These are phyloP conservation scores for Leccinum boreale DNA, from an alignment of 768 basidiomycete genomes.

Conservation along the genomic window DNA sequence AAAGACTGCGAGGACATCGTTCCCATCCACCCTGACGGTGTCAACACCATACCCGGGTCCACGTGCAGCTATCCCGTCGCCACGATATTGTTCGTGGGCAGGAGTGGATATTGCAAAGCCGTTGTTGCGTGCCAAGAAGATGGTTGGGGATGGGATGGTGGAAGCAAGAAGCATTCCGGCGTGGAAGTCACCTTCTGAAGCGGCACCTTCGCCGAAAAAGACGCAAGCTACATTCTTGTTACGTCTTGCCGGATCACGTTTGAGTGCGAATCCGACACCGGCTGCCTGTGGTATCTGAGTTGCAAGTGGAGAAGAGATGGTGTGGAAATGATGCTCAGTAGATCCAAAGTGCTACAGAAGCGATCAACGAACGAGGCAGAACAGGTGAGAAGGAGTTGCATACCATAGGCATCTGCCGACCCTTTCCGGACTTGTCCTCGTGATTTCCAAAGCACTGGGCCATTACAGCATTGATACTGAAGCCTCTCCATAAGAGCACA, in stretches of 20 bases:
- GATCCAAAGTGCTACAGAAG: constrained; percentile 77
- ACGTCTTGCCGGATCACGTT: constrained; percentile 66
- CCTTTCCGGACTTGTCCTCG: constrained; percentile 77
- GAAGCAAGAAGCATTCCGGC: constrained; percentile 83
- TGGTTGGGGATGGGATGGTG: constrained; percentile 67
- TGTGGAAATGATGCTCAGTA: constrained; percentile 81
- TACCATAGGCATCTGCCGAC: constrained; percentile 93
- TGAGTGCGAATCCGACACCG: constrained; percentile 87
- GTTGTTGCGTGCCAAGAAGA: constrained; percentile 79
- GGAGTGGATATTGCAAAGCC: constrained; percentile 97
- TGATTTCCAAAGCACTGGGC: constrained; percentile 88
- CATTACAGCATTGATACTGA: constrained; percentile 77
- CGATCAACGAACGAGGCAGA: background rate
- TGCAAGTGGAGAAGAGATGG: constrained; percentile 89
- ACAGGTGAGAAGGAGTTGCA: constrained; percentile 12
- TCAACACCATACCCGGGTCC: constrained; percentile 91
- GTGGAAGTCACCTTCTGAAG: constrained; percentile 94
- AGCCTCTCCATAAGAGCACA: constrained; percentile 86
- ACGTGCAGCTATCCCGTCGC: constrained; percentile 89
- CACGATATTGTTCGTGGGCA: constrained; percentile 82
- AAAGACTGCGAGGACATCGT: constrained; percentile 85
- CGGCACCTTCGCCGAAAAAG: constrained; percentile 93
- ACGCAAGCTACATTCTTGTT: constrained; percentile 78
- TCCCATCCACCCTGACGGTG: constrained; percentile 90
- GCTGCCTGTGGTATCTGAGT: constrained; percentile 96